A percentile compares a stretch with the other conserved stretches of the same genome.
These are phyloP conservation scores for Zygosaccharomyces sapae DNA, from an alignment of 1,139 yeast species.

Conservation along the genomic window DNA sequence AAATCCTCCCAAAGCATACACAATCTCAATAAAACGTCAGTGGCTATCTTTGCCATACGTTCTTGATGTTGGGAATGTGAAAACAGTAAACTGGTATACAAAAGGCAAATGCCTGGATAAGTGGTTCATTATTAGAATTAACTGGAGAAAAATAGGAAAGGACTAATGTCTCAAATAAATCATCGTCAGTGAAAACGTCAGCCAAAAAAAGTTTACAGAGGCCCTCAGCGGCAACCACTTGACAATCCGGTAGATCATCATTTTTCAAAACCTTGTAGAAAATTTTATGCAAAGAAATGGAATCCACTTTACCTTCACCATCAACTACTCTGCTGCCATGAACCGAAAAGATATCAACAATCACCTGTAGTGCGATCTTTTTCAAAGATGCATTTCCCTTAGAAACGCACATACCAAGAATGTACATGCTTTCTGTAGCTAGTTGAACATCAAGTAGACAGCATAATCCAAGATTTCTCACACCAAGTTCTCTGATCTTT, in stretches of 20 bases:
- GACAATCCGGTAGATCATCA: conserved; percentile 59
- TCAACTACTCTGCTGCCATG: conserved; percentile 71
- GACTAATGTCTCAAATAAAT: conserved; percentile 66
- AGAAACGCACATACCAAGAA: conserved; percentile 62
- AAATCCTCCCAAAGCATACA: conserved; percentile 36
- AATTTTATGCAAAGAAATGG: conserved; percentile 57
- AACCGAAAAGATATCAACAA: conserved; percentile 73
- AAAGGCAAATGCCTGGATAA: conserved; percentile 78
- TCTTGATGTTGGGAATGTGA: conserved; percentile 73
- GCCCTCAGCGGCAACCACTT: conserved; percentile 82
- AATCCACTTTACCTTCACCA: conserved; percentile 59
- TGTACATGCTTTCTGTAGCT: conserved; percentile 56
- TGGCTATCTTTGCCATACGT: conserved; percentile 58
- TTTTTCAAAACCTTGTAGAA: conserved; percentile 63
- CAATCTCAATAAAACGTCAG: conserved; percentile 62
- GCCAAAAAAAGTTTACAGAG: conserved; percentile 77
- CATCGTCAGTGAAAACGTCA: conserved; percentile 67
- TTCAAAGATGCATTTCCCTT: conserved; percentile 55
- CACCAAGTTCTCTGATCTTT: conserved; percentile 61
- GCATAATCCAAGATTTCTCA: conserved; percentile 74
- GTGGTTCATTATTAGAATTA: conserved; percentile 57
- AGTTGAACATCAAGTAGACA: conserved; percentile 64
- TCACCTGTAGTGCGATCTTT: conserved; percentile 59
- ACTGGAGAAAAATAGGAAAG: conserved; percentile 71
- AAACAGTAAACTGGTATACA: conserved; percentile 87